Conservation (phyloP, 805 yeast genomes). For the Lipomyces mesembrius region DNA sequence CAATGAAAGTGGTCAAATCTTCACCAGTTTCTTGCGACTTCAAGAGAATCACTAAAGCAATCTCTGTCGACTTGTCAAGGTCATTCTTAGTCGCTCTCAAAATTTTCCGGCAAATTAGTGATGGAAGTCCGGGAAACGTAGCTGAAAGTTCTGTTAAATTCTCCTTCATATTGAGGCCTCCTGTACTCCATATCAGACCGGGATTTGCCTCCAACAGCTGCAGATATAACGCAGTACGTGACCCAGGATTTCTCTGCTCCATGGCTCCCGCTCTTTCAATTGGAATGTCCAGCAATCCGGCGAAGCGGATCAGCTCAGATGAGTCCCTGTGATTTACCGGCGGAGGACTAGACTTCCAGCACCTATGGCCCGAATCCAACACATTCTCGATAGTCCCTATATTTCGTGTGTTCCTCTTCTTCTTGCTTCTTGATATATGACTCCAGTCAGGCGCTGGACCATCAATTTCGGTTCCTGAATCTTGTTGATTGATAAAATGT, state of each 20-base stretch:
- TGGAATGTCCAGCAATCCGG: neutral
- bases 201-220: neutral
- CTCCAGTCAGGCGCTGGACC: conserved; percentile 4
- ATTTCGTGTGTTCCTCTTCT: neutral
- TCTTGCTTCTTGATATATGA: conserved; percentile 1
- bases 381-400: neutral
- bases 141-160: neutral
- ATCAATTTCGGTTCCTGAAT: neutral
- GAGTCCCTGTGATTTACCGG: neutral
- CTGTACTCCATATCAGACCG: neutral
- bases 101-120: conserved; percentile 1
- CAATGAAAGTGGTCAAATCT: neutral
- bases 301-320: neutral
- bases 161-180: neutral
- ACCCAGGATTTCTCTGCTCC: neutral
- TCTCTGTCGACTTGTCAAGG: conserved; percentile 17
- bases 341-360: neutral
- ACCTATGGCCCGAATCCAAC: neutral
- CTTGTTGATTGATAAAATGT: conserved; percentile 5
- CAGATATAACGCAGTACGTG: neutral
- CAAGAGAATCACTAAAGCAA: conserved; percentile 9
- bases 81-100: conserved; percentile 9
- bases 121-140: conserved; percentile 14
- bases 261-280: neutral
- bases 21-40: conserved; percentile 6